Percentiles rank a stretch among this genome's conserved stretches.
These are phyloP conservation scores for Arxiozyma telluris DNA, from an alignment of 1,139 yeast species.

Conservation along the genomic window DNA sequence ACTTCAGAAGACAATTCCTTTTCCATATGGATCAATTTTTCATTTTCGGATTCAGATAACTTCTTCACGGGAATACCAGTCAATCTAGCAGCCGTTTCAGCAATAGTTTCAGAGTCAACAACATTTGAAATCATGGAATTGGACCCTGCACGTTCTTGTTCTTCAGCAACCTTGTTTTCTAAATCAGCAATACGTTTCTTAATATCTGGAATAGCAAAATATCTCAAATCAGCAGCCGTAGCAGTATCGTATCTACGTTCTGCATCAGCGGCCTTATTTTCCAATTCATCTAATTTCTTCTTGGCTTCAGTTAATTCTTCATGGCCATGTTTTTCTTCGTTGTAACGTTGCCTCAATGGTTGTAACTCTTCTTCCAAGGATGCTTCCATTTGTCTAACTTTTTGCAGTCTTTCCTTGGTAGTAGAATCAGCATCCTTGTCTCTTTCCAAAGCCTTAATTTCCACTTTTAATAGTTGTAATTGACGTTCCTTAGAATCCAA, in stretches of 20 bases:
- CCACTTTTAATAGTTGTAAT: slow-evolving; percentile 83
- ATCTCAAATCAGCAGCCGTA: slow-evolving; percentile 89
- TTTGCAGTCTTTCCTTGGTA: slow-evolving; percentile 75
- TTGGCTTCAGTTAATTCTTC: slow-evolving; percentile 83
- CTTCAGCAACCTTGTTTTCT: slow-evolving; percentile 70
- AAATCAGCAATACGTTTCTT: slow-evolving; percentile 64
- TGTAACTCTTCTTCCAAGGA: slow-evolving; percentile 74
- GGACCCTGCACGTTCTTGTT: slow-evolving; percentile 53
- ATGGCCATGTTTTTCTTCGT: slow-evolving; percentile 84
- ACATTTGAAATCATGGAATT: slow-evolving; percentile 73
- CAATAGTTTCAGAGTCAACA: slow-evolving; percentile 86
- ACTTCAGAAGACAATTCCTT: slow-evolving; percentile 70
- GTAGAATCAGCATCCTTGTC: slow-evolving; percentile 84
- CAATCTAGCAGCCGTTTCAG: slow-evolving; percentile 93
- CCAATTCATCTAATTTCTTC: slow-evolving; percentile 85
- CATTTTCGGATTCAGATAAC: slow-evolving; percentile 88
- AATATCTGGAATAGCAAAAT: slow-evolving; percentile 94
- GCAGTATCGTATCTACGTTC: slow-evolving; percentile 94
- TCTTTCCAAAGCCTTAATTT: slow-evolving; percentile 92
- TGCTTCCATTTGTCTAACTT: slow-evolving; percentile 72
- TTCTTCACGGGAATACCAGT: slow-evolving; percentile 99
- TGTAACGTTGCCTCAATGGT: slow-evolving; percentile 79
- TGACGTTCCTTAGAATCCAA: slow-evolving; percentile 89
- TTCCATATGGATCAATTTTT: slow-evolving; percentile 92
- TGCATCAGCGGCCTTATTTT: slow-evolving; percentile 88